Base-by-base conservation (phyloP, 352 stramenopile genomes). In the Globisporangium splendens region DNA sequence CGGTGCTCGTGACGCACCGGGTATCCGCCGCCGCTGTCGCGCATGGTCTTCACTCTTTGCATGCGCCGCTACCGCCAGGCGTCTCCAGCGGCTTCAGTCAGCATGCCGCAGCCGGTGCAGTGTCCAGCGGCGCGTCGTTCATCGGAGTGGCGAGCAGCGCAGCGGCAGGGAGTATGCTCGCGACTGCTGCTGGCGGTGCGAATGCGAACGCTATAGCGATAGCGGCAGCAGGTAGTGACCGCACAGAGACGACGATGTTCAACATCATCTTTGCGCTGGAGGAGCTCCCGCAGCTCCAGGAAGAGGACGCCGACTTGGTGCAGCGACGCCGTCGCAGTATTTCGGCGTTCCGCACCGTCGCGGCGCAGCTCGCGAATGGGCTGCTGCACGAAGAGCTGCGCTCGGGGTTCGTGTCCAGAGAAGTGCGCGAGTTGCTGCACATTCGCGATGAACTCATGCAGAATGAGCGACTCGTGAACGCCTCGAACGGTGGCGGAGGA, bases 241-340 rank as follows among this genome's bases (percentile, higher is more conserved):
- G 72, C 24, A 87, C 73, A 42, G 85, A 95, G 44, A 91, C 81
- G 31, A 93, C 81, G 38, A 95, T 95, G 85, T 95, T 95, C 53
- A 95, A 94, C 61, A 66, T 96, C 50, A 91, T 96, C 56, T 95
- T 96, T 46, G 86, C 76, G 21, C 61, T 96, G 35, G 76, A 87
- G 46, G 79, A 89, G 55, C 67, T 65, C 38, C 65, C 69, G 43
- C 60, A 66, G 46, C 62, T 55, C 15, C 47, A 57, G 28, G 59
- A 71, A 12, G 52, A 73, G 15, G 67, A 78, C 15, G 74, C 73
- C 22, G 65, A 78, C 39, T 43, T 70, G 22, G 35, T 70, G 33
- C 66, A 70, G 21, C 68, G 70, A 31, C 69, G 69, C 52, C 62
- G 67, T 13, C 74, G 65, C 33, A 75, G 53, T 22, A 75, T 88